Conservation (phyloP, 1,284 basidiomycete species). For the Vanrija humicola region DNA sequence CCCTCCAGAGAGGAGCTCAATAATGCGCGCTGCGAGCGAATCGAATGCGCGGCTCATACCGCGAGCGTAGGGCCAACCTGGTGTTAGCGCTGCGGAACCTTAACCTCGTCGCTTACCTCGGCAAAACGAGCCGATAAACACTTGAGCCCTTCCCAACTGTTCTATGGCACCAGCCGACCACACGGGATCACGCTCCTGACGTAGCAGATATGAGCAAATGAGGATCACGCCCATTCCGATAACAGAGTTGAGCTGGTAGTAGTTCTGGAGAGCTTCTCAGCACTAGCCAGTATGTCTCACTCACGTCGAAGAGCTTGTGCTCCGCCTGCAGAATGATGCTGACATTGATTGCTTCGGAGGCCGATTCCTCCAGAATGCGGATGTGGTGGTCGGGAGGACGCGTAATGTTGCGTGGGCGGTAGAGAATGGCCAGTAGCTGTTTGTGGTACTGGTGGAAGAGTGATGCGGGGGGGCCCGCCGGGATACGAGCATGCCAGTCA, state of each 20-base stretch:
- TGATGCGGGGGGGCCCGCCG: not conserved
- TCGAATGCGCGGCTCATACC: not conserved
- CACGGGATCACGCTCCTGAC: not conserved
- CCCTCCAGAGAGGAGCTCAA: too few species aligned
- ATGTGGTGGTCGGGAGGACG: not conserved
- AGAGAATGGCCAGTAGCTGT: conserved; percentile 2
- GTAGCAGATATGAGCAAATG: conserved; percentile 3
- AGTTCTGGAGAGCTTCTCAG: not conserved
- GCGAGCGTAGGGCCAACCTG: not conserved
- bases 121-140: not conserved
- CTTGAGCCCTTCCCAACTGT: not conserved
- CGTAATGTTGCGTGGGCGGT: conserved; percentile 1
- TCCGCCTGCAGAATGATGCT: not conserved
- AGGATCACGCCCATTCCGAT: conserved; percentile 8
- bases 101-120: not conserved
- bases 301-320: conserved; percentile 1
- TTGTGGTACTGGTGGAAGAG: conserved; percentile 11
- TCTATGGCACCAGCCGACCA: not conserved
- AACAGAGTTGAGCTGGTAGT: conserved; percentile 7
- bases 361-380: conserved; percentile 5
- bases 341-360: not conserved
- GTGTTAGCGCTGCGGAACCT: not conserved
- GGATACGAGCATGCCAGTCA: conserved; percentile 5
- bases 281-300: not conserved
- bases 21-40: not conserved